Evolutionary conservation across 1,284 basidiomycete genomes (phyloP), one percentile per base, ranked within the genome.

Genomic region (Ustilago trichophora): DNA sequence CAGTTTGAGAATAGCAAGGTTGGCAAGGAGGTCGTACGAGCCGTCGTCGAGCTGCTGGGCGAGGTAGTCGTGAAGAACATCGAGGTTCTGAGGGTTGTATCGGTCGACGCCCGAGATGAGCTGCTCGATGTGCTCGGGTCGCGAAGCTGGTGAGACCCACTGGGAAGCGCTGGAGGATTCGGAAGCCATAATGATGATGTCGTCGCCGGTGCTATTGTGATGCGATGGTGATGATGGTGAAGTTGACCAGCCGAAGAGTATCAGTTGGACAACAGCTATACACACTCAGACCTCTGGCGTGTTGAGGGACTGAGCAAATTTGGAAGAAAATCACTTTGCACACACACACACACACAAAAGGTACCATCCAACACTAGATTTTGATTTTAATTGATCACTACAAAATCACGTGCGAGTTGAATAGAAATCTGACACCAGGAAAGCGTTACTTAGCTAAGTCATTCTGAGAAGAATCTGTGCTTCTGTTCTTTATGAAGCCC

Each of bases 81-180:
- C 86, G 59, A 95, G 88, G 83, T 96, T 97, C 57, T 90, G 90
- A 33, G 93, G 93, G 83, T 97, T 97, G 84, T 97, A 97, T 64
- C 93, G 88, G 85, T 97, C 93, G 41, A 80, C 75, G 50, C 75
- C 77, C 13, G 73, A 73, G 60, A 80, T 80, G 62, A 78, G 66
- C 58, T 76, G 72, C 24, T 78, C 73, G 44, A 78, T 77, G 57
- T 76, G 71, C 54, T 70, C 62, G 43, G 76, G 76, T 31, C 77
- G 60, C 41, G 56, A 67, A 3, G 74, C 50, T n/a, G 77, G 74
- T 44, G 55, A 54, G 31, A 63, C 48, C 69, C 67, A 73, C 32
- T 64, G 35, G 19, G 49, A 56, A 34, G 64, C 59, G 50, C 56
- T 63, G 15, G 64, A 25, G 32, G 59, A 37, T 37, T 62, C 64